phyloP scores from a whole-genome alignment of 768 basidiomycete species.

The Tulasnella sp. region DNA sequence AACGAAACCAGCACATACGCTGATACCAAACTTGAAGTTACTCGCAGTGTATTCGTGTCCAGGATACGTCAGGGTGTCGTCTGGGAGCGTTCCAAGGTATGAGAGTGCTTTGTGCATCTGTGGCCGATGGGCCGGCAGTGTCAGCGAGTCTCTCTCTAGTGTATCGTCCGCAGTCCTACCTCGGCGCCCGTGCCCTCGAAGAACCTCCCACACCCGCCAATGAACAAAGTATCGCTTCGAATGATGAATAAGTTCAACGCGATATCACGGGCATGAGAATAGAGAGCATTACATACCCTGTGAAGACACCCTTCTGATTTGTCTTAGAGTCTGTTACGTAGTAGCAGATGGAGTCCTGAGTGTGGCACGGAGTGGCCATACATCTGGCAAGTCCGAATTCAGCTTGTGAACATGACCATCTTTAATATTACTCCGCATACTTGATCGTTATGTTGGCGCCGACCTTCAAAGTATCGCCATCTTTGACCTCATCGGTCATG shows the following conservation, averaged over 20 bases:
- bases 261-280: neutral
- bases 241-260: neutral
- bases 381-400: constrained; percentile 55
- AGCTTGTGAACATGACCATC: constrained; percentile 51
- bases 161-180: neutral
- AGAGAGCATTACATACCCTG: constrained; percentile 57
- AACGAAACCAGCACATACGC: constrained; percentile 20
- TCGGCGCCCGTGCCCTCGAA: constrained; percentile 81
- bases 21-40: constrained; percentile 67
- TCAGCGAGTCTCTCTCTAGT: neutral
- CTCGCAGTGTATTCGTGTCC: constrained; percentile 91
- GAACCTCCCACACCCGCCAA: constrained; percentile 87
- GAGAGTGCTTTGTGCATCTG: constrained; percentile 74
- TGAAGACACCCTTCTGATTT: constrained; percentile 75
- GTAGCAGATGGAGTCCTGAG: constrained; percentile 95
- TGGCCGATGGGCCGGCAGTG: constrained; percentile 39
- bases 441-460: constrained; percentile 48
- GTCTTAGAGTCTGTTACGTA: constrained; percentile 61
- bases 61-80: constrained; percentile 78
- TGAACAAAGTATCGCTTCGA: constrained; percentile 79
- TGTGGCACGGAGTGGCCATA: constrained; percentile 90
- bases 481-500: constrained; percentile 72
- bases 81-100: constrained; percentile 73
- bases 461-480: constrained; percentile 79
- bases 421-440: constrained; percentile 34